Percentiles rank a stretch among this genome's conserved stretches.
phyloP scores from a whole-genome alignment of 192 early-diverging fungal genomes.

The Mortierella antarctica region DNA sequence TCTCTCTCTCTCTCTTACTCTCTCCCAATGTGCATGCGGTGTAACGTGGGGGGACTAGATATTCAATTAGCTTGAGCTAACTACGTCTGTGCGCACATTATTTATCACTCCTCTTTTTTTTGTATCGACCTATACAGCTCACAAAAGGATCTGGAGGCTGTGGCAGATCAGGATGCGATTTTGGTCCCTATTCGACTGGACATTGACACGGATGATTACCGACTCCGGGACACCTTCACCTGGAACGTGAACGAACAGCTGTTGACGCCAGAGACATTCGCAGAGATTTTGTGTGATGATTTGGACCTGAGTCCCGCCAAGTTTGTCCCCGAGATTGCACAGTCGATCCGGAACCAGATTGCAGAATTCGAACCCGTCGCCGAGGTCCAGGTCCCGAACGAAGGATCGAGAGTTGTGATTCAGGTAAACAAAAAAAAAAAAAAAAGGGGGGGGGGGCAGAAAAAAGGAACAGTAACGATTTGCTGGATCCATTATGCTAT shows the following conservation, averaged over 20 bases:
- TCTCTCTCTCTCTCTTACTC: too few species aligned
- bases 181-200: constrained; percentile 94
- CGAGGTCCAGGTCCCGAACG: constrained; percentile 57
- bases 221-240: constrained; percentile 87
- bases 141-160: constrained; percentile 57
- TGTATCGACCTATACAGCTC: constrained; percentile 29
- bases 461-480: not conserved
- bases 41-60: too few species aligned
- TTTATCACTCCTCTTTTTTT: constrained; percentile 6
- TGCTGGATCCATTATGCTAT: not conserved
- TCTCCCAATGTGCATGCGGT: too few species aligned
- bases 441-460: not conserved
- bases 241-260: constrained; percentile 92
- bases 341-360: constrained; percentile 70
- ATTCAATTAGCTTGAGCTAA: not conserved
- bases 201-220: constrained; percentile 87
- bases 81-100: not conserved
- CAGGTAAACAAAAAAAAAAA: constrained; percentile 50
- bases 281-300: constrained; percentile 84
- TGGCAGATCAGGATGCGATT: constrained; percentile 75
- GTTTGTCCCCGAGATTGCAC: constrained; percentile 64
- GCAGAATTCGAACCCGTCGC: constrained; percentile 65
- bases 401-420: constrained; percentile 58
- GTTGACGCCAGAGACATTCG: constrained; percentile 87
- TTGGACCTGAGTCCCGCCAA: constrained; percentile 66